Evolutionary conservation across 108 stramenopile genomes (phyloP).

Genomic region (Parietichytrium sp.): DNA sequence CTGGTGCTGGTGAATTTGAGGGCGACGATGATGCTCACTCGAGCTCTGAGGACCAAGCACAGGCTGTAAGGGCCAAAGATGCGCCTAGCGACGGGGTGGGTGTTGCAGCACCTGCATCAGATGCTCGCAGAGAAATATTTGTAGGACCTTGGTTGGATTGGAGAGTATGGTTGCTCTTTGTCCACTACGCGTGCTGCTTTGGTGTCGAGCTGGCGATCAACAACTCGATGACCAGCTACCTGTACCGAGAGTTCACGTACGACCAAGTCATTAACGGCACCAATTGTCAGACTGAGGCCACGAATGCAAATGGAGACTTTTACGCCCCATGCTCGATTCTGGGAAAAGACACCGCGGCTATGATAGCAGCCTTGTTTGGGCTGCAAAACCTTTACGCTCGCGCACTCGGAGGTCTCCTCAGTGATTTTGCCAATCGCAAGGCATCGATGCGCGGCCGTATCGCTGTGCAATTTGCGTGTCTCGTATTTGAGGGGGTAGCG

Average conservation of each 20-base stretch:
- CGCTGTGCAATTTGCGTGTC: constrained; percentile 38
- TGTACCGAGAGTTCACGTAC: not conserved
- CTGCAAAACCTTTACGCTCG: constrained; percentile 24
- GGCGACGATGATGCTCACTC: too few species aligned
- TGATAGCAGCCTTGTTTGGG: constrained; percentile 44
- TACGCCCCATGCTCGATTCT: constrained; percentile 46
- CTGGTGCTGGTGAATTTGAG: constrained; percentile 49
- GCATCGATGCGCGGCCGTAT: constrained; percentile 51
- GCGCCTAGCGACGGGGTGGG: not conserved
- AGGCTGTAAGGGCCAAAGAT: constrained; percentile 38
- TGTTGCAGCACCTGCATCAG: too few species aligned
- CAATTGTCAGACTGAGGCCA: constrained; percentile 20
- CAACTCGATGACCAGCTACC: constrained; percentile 34
- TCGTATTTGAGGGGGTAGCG: constrained; percentile 44
- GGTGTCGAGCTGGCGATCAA: constrained; percentile 33
- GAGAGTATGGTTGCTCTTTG: constrained; percentile 48
- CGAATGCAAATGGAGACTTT: constrained; percentile 48
- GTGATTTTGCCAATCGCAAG: not conserved
- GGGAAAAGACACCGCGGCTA: constrained; percentile 41
- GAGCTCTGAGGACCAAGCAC: too few species aligned
- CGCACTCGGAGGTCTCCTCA: not conserved
- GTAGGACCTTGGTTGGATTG: constrained; percentile 60
- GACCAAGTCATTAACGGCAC: too few species aligned
- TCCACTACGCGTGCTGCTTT: constrained; percentile 52
- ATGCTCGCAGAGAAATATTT: too few species aligned